Percentiles rank a stretch among this genome's conserved stretches.
Conservation (phyloP, 495 filamentous ascomycete species). For the Patellaria atrata region DNA sequence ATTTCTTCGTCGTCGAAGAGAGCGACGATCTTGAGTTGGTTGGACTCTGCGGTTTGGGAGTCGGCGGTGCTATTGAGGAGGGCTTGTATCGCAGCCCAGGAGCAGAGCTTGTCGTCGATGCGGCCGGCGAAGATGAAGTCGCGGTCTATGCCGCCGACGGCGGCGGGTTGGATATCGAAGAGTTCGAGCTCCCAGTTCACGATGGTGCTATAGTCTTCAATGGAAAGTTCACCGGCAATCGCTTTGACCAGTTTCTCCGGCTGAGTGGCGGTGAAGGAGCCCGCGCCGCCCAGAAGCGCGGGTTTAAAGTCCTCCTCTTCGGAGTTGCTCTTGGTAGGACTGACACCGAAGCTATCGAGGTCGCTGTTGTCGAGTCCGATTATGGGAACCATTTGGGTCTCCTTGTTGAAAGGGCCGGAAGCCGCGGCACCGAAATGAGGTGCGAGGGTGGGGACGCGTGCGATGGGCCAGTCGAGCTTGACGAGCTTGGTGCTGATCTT, state of each 20-base stretch:
- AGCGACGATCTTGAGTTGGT: constrained; percentile 65
- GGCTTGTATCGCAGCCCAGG: constrained; percentile 77
- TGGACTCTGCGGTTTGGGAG: constrained; percentile 16
- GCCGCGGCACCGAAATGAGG: constrained; percentile 82
- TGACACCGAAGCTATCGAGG: constrained; percentile 12
- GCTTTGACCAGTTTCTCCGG: constrained; percentile 70
- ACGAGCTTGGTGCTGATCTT: constrained; percentile 76
- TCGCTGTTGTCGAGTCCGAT: constrained; percentile 74
- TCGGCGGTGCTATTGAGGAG: constrained; percentile 53
- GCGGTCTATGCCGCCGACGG: constrained; percentile 71
- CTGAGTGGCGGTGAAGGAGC: constrained; percentile 65
- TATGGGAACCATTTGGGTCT: constrained; percentile 90
- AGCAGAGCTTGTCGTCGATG: constrained; percentile 95
- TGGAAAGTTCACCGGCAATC: constrained; percentile 57
- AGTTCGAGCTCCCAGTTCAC: constrained; percentile 97
- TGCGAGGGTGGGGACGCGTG: constrained; percentile 80
- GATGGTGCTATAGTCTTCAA: constrained; percentile 56
- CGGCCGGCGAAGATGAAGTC: constrained; percentile 92
- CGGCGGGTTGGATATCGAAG: constrained; percentile 77
- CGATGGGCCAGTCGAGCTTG: constrained; percentile 87
- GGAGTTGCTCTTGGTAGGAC: constrained; percentile 6
- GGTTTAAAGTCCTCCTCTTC: constrained; percentile 21
- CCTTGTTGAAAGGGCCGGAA: constrained; percentile 63
- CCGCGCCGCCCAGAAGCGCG: constrained; percentile 26
- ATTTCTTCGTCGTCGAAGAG: constrained; percentile 97